phyloP scores from a whole-genome alignment of 192 early-diverging fungal genomes.

The Linnemannia hyalina region DNA sequence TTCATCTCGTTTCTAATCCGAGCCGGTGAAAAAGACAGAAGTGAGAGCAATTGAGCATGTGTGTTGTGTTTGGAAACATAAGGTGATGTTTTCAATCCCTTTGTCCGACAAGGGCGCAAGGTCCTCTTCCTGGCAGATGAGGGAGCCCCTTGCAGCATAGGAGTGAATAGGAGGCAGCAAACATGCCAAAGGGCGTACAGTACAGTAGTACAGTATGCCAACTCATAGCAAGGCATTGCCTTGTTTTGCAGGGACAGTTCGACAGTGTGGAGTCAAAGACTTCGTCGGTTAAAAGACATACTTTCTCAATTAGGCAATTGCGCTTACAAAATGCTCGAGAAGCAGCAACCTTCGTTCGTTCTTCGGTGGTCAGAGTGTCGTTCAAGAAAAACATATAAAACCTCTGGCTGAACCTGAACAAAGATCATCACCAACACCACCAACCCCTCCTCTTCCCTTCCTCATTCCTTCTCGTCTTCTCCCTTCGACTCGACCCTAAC shows the following conservation, averaged over 20 bases:
- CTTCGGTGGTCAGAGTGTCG: neutral
- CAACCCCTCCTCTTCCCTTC: neutral
- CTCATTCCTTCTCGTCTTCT: neutral
- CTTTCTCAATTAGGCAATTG: constrained; percentile 1
- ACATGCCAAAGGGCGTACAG: no score
- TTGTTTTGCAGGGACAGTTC: neutral
- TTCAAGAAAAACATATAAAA: neutral
- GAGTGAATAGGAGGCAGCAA: neutral
- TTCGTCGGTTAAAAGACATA: neutral
- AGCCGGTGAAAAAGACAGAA: neutral
- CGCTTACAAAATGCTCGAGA: neutral
- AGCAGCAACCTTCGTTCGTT: neutral
- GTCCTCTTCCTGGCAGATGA: neutral
- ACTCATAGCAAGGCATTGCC: no score
- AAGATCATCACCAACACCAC: neutral
- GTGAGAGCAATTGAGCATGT: neutral
- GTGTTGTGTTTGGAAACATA: neutral
- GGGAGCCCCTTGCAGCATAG: neutral
- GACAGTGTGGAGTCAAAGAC: constrained; percentile 7
- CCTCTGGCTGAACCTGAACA: neutral
- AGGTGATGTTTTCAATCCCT: neutral
- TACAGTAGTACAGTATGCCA: no score
- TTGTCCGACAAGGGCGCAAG: neutral
- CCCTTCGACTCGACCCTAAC: neutral
- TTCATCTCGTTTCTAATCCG: neutral